Evolutionary conservation across 345 rosid species (phyloP).

Genomic region (Hypericum perforatum): DNA sequence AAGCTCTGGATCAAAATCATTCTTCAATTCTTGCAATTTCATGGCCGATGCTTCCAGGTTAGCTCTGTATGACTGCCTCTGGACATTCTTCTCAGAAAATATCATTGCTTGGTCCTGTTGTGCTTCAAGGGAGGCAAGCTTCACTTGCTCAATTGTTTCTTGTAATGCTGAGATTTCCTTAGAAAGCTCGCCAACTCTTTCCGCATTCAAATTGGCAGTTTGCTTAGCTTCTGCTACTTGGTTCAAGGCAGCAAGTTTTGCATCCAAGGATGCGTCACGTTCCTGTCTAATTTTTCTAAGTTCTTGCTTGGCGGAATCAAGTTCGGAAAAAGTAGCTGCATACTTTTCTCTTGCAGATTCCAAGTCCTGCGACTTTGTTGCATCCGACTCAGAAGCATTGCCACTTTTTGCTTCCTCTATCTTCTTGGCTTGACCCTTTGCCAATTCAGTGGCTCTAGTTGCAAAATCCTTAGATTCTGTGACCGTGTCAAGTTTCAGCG

Average conservation of each 20-base stretch:
- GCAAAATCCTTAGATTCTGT: constrained; percentile 56
- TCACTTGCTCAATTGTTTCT: constrained; percentile 71
- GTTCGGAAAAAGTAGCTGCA: constrained; percentile 42
- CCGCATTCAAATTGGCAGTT: constrained; percentile 46
- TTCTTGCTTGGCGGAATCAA: constrained; percentile 71
- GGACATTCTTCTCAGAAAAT: constrained; percentile 59
- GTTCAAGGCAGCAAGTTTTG: constrained; percentile 46
- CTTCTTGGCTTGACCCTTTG: constrained; percentile 41
- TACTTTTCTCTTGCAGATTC: constrained; percentile 53
- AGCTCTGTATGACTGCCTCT: constrained; percentile 49
- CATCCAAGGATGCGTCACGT: constrained; percentile 39
- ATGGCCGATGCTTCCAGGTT: constrained; percentile 54
- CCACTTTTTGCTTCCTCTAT: constrained; percentile 44
- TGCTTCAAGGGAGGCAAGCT: constrained; percentile 55
- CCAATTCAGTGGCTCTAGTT: constrained; percentile 51
- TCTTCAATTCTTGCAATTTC: constrained; percentile 43
- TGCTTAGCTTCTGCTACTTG: constrained; percentile 58
- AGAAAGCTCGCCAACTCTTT: constrained; percentile 59
- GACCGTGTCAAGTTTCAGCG: constrained; percentile 41
- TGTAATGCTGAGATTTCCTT: constrained; percentile 64
- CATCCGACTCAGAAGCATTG: constrained; percentile 28
- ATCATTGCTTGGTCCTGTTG: constrained; percentile 63
- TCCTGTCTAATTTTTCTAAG: constrained; percentile 62
- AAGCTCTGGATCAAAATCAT: constrained; percentile 64
- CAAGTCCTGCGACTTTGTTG: constrained; percentile 39